Conservation (phyloP, 148 eudicot species). For the Vaccinium myrtillus region DNA sequence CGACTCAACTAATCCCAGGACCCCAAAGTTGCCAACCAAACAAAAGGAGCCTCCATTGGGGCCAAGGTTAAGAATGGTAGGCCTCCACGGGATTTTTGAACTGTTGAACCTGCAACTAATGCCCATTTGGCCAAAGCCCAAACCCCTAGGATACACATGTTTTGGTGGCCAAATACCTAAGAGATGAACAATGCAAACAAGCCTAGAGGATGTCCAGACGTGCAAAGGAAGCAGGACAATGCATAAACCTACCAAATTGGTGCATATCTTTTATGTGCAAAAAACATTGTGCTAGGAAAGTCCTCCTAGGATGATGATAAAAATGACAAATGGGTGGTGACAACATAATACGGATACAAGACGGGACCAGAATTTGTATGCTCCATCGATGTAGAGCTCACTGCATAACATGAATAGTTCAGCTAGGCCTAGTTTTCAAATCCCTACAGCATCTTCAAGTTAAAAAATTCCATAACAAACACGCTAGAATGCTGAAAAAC, state of each 20-base stretch:
- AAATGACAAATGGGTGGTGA: background rate
- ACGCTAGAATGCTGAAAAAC: background rate
- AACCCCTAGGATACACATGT: too few species aligned
- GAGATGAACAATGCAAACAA: background rate
- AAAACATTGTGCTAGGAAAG: background rate
- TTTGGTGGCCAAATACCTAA: background rate
- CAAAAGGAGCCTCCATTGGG: too few species aligned
- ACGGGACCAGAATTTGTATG: background rate
- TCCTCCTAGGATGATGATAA: background rate
- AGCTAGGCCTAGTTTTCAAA: slow-evolving; percentile 3
- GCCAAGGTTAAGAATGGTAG: too few species aligned
- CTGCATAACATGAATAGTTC: background rate
- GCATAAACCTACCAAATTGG: background rate
- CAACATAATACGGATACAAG: too few species aligned
- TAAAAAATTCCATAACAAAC: background rate
- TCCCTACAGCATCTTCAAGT: background rate
- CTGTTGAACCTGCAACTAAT: too few species aligned
- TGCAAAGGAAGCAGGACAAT: background rate
- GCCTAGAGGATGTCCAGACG: background rate
- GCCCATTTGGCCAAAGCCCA: too few species aligned
- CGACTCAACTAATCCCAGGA: too few species aligned
- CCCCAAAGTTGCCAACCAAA: too few species aligned
- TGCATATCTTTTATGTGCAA: background rate
- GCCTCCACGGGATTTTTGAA: too few species aligned
- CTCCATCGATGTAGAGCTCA: background rate